Conservation (phyloP, 106 monocot species). For the Dendrobium nobile region DNA sequence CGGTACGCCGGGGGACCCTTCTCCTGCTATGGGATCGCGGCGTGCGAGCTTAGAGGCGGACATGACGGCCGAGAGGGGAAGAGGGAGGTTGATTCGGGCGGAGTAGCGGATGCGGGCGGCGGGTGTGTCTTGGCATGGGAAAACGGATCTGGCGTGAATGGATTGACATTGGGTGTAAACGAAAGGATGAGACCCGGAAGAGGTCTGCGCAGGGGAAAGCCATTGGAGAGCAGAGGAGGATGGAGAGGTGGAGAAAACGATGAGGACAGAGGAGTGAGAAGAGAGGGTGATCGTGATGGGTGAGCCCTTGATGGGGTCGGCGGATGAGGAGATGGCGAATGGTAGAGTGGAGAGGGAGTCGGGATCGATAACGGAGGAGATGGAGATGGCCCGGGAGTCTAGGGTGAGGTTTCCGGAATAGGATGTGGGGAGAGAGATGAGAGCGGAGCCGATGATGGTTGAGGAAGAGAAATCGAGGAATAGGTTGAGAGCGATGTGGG, state of each 20-base stretch:
- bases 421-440: conserved; percentile 49
- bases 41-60: conserved; percentile 47
- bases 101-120: conserved; percentile 70
- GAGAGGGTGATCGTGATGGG: conserved; percentile 50
- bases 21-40: conserved; percentile 39
- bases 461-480: conserved; percentile 72
- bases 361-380: conserved; percentile 47
- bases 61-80: conserved; percentile 59
- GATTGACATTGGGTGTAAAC: conserved; percentile 93
- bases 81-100: conserved; percentile 64
- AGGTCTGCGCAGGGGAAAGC: conserved; percentile 73
- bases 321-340: conserved; percentile 24
- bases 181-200: conserved; percentile 46
- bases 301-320: conserved; percentile 41
- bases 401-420: conserved; percentile 48
- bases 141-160: conserved; percentile 85
- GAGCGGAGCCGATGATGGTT: conserved; percentile 59
- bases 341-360: conserved; percentile 21
- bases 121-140: conserved; percentile 99
- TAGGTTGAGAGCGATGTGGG: conserved; percentile 56
- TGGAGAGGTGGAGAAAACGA: conserved; percentile 63
- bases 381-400: conserved; percentile 52
- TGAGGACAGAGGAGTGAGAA: conserved; percentile 30
- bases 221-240: conserved; percentile 84
- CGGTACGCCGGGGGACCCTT: conserved; percentile 12